Evolutionary conservation across 2,329 filamentous ascomycete species (phyloP), one percentile per base, ranked within the genome.

Genomic region (Pseudomassariella vexata): DNA sequence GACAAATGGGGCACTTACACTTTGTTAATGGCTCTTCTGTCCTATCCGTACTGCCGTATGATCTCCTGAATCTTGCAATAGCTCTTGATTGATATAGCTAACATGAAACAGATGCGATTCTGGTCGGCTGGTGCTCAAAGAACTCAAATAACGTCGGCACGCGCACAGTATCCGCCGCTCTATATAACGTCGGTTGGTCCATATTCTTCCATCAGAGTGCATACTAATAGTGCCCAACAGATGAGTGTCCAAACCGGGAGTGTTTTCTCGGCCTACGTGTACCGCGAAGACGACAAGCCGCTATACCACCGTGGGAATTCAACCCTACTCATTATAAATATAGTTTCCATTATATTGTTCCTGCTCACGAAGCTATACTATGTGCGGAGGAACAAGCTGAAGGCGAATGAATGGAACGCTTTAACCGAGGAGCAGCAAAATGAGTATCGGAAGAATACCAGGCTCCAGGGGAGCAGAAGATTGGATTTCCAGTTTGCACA

Each of bases 81-180:
- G n/a, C n/a, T n/a, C n/a, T n/a, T n/a, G n/a, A n/a, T n/a, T n/a
- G n/a, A n/a, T n/a, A n/a, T n/a, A n/a, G n/a, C n/a, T n/a, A n/a
- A n/a, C n/a, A n/a, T n/a, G n/a, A n/a, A n/a, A 15, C 33, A 49
- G 68, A 80, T 46, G 73, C 76, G 0, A 71, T 80, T 19, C 54
- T 76, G 2, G 75, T 78, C 0, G 75, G 70, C 0, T 73, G 73
- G 62, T 70, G 64, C 3, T 74, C 70, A 4, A 65, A 68, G 34
- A 81, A 81, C 42, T 66, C 73, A 1, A 74, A 76, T 36, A 70
- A 67, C 14, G 76, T 80, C 5, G 63, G 74, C 16, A 75, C 73
- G 3, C 56, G 76, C 5, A 69, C 75, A 5, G 70, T 81, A 3
- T 70, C 72, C 1, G 68, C 72, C 0, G 75, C 72, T 0, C 45